A percentile compares a stretch with the other conserved stretches of the same genome.
Conservation (phyloP, 2,329 filamentous ascomycete species). For the Fusarium continuum region DNA sequence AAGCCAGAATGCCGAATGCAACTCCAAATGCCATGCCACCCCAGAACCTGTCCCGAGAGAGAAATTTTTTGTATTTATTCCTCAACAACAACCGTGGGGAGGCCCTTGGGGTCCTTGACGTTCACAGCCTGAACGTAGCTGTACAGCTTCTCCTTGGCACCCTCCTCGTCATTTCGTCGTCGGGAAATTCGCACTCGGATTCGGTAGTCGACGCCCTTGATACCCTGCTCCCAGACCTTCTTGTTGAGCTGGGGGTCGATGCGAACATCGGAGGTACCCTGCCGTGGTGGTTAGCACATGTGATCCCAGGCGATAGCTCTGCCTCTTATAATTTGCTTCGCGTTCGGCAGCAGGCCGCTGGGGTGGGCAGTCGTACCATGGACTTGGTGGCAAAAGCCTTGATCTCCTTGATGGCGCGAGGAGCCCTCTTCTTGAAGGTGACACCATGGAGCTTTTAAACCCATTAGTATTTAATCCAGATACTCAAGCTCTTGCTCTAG, state of each 20-base stretch:
- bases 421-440: slow-evolving; percentile 99
- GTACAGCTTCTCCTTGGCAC: slow-evolving; percentile 99
- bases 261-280: slow-evolving; percentile 98
- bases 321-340: slow-evolving; percentile 20
- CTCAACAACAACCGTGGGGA: slow-evolving; percentile 89
- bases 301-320: slow-evolving; percentile 1
- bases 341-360: slow-evolving; percentile 14
- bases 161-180: slow-evolving; percentile 99
- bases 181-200: slow-evolving; percentile 98
- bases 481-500: slow-evolving; percentile 13
- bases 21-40: slow-evolving; percentile 59
- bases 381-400: slow-evolving; percentile 89
- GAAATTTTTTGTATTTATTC: slow-evolving; percentile 62
- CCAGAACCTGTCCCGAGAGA: slow-evolving; percentile 54
- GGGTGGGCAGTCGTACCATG: slow-evolving; percentile 77
- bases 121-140: slow-evolving; percentile 99
- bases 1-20: slow-evolving; percentile 58
- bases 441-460: slow-evolving; percentile 87
- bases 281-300: slow-evolving; percentile 33
- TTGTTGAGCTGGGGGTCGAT: slow-evolving; percentile 99
- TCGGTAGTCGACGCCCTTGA: slow-evolving; percentile 99
- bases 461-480: slow-evolving; percentile 28
- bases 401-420: slow-evolving; percentile 99
- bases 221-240: slow-evolving; percentile 99
- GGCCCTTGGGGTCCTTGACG: slow-evolving; percentile 98